Conservation (phyloP, 164 flowering plant genomes). For the Kingdonia uniflora region DNA sequence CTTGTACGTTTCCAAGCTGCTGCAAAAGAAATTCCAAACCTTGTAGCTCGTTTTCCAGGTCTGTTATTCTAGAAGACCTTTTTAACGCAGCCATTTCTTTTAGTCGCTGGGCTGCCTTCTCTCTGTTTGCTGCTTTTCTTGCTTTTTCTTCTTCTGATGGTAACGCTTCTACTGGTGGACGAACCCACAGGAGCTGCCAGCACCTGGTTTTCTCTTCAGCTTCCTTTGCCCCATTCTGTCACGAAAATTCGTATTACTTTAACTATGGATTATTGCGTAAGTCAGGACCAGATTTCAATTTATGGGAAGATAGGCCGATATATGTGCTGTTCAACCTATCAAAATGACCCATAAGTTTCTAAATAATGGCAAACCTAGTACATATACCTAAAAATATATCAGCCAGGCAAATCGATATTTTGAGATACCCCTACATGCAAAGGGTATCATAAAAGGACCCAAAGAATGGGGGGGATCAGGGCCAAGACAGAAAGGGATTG, state of each 20-base stretch:
- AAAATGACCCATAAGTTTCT: too few species aligned
- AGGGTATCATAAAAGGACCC: too few species aligned
- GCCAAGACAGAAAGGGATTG: too few species aligned
- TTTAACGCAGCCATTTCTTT: conserved; percentile 97
- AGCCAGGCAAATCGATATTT: too few species aligned
- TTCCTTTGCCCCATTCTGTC: conserved; percentile 71
- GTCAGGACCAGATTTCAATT: too few species aligned
- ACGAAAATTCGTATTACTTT: conserved; percentile 3
- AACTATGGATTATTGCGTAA: not conserved
- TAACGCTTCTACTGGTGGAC: conserved; percentile 62
- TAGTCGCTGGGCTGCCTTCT: conserved; percentile 84
- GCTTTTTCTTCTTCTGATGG: conserved; percentile 95
- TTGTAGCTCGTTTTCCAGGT: conserved; percentile 70
- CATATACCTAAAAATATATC: too few species aligned
- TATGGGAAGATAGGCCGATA: too few species aligned
- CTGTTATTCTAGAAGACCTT: conserved; percentile 70
- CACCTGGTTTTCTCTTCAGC: conserved; percentile 75
- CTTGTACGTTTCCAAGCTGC: conserved; percentile 59
- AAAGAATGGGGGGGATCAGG: too few species aligned
- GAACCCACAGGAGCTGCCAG: conserved; percentile 96
- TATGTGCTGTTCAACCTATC: too few species aligned
- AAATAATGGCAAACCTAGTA: too few species aligned
- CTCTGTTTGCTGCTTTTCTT: conserved; percentile 88
- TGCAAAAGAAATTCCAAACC: conserved; percentile 70
- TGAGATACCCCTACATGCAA: too few species aligned